Percentiles rank a stretch among this genome's conserved stretches.
These are phyloP conservation scores for Neurospora tetrasperma DNA, from an alignment of 495 filamentous ascomycete species.

Conservation along the genomic window DNA sequence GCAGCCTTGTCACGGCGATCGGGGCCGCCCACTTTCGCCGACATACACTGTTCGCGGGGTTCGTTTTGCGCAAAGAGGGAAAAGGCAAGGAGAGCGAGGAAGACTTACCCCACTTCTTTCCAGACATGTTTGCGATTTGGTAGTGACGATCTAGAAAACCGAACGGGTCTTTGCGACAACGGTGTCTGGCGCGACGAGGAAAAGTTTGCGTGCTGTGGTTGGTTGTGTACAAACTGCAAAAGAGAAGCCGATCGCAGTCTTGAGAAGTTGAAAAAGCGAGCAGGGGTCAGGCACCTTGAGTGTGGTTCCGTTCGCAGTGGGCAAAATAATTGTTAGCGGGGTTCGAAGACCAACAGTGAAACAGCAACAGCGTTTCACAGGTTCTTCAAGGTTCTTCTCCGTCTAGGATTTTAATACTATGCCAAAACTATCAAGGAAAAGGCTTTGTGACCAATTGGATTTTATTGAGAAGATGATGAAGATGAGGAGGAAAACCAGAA, in stretches of 20 bases:
- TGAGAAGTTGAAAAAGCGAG: neutral
- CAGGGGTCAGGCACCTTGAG: neutral
- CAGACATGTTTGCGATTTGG: conserved; percentile 17
- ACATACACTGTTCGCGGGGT: neutral
- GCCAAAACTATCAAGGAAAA: neutral
- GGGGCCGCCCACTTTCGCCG: neutral
- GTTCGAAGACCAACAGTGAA: neutral
- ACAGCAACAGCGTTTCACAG: neutral
- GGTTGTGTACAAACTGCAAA: neutral
- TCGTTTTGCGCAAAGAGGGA: neutral
- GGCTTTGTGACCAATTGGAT: too few relatives aligned
- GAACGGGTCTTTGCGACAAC: neutral
- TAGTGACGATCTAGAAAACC: neutral
- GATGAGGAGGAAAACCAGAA: too few relatives aligned
- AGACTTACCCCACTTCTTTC: conserved; percentile 28
- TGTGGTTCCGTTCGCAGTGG: neutral
- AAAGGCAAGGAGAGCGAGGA: conserved; percentile 9
- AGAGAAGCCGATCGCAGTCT: neutral
- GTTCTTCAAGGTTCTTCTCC: neutral
- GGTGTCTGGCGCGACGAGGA: neutral
- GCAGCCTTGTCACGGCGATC: neutral
- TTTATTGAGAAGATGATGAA: too few relatives aligned
- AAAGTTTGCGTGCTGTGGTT: neutral
- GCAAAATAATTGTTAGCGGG: neutral
- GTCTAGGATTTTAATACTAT: neutral